Base-by-base conservation (phyloP, 2,329 filamentous ascomycete genomes). In the Colletotrichum echinochloae region DNA sequence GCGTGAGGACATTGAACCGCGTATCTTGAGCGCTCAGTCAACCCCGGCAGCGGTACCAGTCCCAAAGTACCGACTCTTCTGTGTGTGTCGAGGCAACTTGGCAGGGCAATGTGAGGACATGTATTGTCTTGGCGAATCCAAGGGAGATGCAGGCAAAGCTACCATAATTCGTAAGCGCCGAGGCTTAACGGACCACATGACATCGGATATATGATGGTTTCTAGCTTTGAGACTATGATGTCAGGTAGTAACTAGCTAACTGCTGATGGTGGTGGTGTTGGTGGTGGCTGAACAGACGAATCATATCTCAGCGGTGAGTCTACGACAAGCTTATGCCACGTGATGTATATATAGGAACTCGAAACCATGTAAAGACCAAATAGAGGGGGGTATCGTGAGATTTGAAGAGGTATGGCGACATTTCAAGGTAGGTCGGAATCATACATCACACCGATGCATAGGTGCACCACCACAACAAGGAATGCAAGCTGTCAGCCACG, bases 21-120 rank as follows among this genome's bases (percentile, higher is more conserved):
- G 20, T 62, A 57, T 71, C 64, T 71, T 46, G 8, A 54, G 41
- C n/a, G 4, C n/a, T n/a, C n/a, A n/a, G n/a, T 35, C 35, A 35
- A 14, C 16, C 35, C 23, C 44, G 8, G 26, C 23, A 4, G 51
- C 20, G 20, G 18, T 5, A 18, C 28, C 33, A 39, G 16, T n/a
- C 3, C 3, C 26, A 51, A 62, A 54, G 39, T 26, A n/a, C 6
- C 1, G 16, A 49, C n/a, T 26, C 20, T 37, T 11, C 9, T 7
- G n/a, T 8, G 39, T 5, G 5, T 20, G 16, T 11, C 5, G 20
- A 28, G 12, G 16, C 11, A 20, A 18, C 64, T 70, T 59, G 46
- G 52, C 57, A 60, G 52, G 64, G 57, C 44, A 16, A 5, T 48
- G 8, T 6, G 23, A 48, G n/a, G 5, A 37, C 18, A 5, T 4